Base-by-base conservation (phyloP, 495 filamentous ascomycete genomes). In the Neurospora sp. region DNA sequence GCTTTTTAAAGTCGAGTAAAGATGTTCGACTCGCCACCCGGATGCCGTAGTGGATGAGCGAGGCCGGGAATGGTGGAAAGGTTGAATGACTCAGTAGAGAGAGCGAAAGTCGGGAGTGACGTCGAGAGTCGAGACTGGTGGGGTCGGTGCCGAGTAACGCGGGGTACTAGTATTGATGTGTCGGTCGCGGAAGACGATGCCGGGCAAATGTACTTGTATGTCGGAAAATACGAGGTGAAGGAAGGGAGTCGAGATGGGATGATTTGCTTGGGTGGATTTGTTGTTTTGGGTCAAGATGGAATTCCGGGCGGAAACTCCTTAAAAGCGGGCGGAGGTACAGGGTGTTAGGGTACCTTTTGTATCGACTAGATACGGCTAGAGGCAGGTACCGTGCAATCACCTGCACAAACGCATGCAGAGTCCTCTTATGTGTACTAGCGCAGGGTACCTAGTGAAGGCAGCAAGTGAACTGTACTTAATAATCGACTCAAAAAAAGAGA, bases 1-100 rank as follows among this genome's bases (percentile, higher is more conserved):
- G 79, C 78, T 76, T 76, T 41, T 69, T 44, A 35, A 17, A 16
- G 69, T 69, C 45, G 45, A 69, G 31, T 42, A 74, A 40, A 73
- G 45, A 35, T 69, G 3, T 48, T 73, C 31, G 39, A 27, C 42
- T 39, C 72, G 73, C 70, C 65, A 74, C 72, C 73, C 61, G 39
- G 71, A 59, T 65, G 16, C n/a, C 53, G 53, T 65, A 8, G 53
- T 35, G 53, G 53, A 68, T 69, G 37, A 48, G 45, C 39, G 41
- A 45, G 38, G 44, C 10, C 53, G 14, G 27, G 53, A 65, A 35
- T 65, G 53, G 53, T 65, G 39, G 38, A 40, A 59, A 17, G 70
- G 68, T 7, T 53, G 72, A 70, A 20, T 42, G 69, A 53, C 45
- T 73, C 69, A 70, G 59, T 35, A 53, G 40, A 61, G 41, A 1